Base-by-base conservation (phyloP, 805 yeast species). In the Grigorovia transvaalensis region DNA sequence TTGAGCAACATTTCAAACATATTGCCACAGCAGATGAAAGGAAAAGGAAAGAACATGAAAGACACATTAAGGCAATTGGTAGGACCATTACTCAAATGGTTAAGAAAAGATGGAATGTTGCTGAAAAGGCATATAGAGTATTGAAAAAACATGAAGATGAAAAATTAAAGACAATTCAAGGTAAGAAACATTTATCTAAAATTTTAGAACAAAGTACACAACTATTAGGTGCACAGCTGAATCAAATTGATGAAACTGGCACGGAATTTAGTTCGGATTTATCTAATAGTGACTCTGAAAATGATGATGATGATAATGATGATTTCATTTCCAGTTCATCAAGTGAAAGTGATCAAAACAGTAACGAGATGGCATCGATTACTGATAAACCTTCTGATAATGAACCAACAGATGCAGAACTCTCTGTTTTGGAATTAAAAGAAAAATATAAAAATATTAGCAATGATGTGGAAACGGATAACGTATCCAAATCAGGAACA, bases 201-300 rank as follows among this genome's bases (percentile, higher is more conserved):
- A 90, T 91, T 75, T 72, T 91, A 52, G 95, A 90, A 61, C 93
- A 90, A 61, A 88, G 96, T 23, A 88, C 96, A 0, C 90, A 87
- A 63, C 75, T 91, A 40, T 73, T 91, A 30, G 96, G 89, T 55
- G 95, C 96, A 0, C 95, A 91, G 57, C 66, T 85, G 52, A 80
- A 78, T 33, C 74, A 74, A 50, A 59, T 53, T 8, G 61, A 58
- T 38, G 51, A 50, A 11, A 42, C 33, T 9, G 53, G 51, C 9
- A 48, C 30, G 9, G 47, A 48, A 8, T 43, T 48, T 18, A 43
- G 61, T 33, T 65, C 48, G 9, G 20, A 27, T 23, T 33, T 27
- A 5, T 33, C 48, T 33, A 35, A 18, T 11, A 35, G 48, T 35
- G 48, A 23, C 27, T 23, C 27, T 23, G 27, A 23, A 4, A 23